phyloP scores from a whole-genome alignment of 2,329 filamentous ascomycete genomes.

The Arthrobotrys iridis region DNA sequence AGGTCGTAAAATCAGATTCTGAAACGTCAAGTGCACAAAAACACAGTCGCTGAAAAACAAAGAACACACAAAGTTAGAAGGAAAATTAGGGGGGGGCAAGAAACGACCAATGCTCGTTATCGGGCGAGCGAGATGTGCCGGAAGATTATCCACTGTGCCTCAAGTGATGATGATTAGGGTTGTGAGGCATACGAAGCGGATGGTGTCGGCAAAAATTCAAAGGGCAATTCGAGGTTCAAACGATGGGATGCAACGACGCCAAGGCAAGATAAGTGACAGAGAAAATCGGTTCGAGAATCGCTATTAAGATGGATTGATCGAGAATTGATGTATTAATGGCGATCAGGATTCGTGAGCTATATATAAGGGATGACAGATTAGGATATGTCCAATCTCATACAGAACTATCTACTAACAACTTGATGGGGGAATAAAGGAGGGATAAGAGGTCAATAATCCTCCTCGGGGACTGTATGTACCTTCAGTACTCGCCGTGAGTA shows the following conservation, averaged over 20 bases:
- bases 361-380: slow-evolving; percentile 46
- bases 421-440: background rate
- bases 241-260: background rate
- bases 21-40: slow-evolving; percentile 25
- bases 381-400: slow-evolving; percentile 46
- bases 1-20: slow-evolving; percentile 33
- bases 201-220: slow-evolving; percentile 1
- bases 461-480: slow-evolving; percentile 42
- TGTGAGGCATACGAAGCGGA: background rate
- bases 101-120: background rate
- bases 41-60: slow-evolving; percentile 31
- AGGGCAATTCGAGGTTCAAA: background rate
- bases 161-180: background rate
- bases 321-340: slow-evolving; percentile 9
- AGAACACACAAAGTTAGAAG: background rate
- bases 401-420: slow-evolving; percentile 22
- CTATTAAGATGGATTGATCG: background rate
- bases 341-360: slow-evolving; percentile 49
- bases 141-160: background rate
- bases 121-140: slow-evolving; percentile 10
- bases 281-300: background rate
- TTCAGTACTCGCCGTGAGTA: slow-evolving; percentile 52
- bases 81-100: background rate
- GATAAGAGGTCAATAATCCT: background rate
- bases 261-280: background rate